phyloP scores from a whole-genome alignment of 768 basidiomycete genomes.

The Rhodocollybia butyracea region DNA sequence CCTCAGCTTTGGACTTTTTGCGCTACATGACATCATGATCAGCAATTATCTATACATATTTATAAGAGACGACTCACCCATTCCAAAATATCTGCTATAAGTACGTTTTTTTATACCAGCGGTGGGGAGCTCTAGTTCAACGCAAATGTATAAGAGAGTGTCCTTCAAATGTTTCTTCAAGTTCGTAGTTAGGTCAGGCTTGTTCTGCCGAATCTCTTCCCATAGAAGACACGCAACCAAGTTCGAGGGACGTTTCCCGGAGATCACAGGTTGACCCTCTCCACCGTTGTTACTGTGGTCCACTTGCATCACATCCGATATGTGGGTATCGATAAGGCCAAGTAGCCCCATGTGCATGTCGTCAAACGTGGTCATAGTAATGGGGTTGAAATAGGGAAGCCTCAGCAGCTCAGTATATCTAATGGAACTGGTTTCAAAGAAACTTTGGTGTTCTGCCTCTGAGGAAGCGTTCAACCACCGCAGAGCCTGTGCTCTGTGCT shows the following conservation, averaged over 20 bases:
- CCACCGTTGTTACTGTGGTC: constrained; percentile 7
- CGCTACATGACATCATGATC: no score
- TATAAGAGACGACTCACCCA: no score
- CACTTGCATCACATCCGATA: constrained; percentile 17
- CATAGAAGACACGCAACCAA: not conserved
- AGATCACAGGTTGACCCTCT: not conserved
- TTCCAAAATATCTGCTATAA: no score
- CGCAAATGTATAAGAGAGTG: no score
- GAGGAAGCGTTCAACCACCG: constrained; percentile 17
- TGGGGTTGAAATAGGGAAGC: constrained; percentile 34
- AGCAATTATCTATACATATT: no score
- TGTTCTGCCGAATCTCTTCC: not conserved
- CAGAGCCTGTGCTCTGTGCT: constrained; percentile 13
- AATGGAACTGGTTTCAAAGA: constrained; percentile 20
- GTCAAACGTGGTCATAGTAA: constrained; percentile 26
- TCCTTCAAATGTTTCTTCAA: no score
- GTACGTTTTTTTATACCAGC: no score
- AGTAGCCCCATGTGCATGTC: no score
- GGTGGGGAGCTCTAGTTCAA: no score
- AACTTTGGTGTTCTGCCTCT: not conserved
- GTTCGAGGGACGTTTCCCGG: not conserved
- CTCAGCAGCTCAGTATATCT: constrained; percentile 25
- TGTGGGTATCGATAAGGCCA: constrained; percentile 23
- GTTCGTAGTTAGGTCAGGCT: no score
- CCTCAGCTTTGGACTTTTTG: no score